Evolutionary conservation across 495 filamentous ascomycete species (phyloP).

Genomic region (Neurospora terricola): DNA sequence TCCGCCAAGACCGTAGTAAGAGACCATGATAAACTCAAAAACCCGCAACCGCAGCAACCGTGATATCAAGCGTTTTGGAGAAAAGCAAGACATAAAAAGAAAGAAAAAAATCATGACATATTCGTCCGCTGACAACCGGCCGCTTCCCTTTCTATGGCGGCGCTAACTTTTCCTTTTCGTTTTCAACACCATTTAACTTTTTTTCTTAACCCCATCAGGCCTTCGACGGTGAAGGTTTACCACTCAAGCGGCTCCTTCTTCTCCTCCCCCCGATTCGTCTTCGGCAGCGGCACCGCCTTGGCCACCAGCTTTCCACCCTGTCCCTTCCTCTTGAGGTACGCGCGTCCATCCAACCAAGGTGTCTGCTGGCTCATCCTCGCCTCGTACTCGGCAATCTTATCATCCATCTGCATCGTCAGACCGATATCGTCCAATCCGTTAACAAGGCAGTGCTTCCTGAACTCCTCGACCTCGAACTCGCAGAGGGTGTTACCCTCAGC

Average conservation of each 20-base stretch:
- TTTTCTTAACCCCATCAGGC: too few relatives aligned
- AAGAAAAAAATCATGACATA: too few relatives aligned
- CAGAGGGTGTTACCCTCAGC: slow-evolving; percentile 60
- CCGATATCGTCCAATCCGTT: slow-evolving; percentile 97
- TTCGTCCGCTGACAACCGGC: too few relatives aligned
- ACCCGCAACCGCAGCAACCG: not conserved
- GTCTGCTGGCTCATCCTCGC: slow-evolving; percentile 61
- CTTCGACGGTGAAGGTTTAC: too few relatives aligned
- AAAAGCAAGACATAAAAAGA: not conserved
- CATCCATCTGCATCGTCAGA: slow-evolving; percentile 82
- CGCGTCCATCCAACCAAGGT: slow-evolving; percentile 87
- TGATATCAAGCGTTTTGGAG: not conserved
- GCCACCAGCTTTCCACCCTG: slow-evolving; percentile 59
- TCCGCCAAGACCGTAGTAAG: not conserved
- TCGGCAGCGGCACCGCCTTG: slow-evolving; percentile 78
- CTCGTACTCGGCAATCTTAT: slow-evolving; percentile 82
- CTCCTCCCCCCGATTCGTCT: slow-evolving; percentile 80
- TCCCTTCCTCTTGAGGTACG: slow-evolving; percentile 64
- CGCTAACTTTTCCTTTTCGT: not conserved
- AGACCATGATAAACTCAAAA: not conserved
- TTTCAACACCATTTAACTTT: not conserved
- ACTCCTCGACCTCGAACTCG: slow-evolving; percentile 77
- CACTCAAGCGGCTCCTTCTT: slow-evolving; percentile 86
- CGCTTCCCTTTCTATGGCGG: not conserved
- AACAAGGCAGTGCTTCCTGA: slow-evolving; percentile 86